A percentile compares a stretch with the other conserved stretches of the same genome.
phyloP scores from a whole-genome alignment of 139 green algal species.

The Micractinium conductrix region DNA sequence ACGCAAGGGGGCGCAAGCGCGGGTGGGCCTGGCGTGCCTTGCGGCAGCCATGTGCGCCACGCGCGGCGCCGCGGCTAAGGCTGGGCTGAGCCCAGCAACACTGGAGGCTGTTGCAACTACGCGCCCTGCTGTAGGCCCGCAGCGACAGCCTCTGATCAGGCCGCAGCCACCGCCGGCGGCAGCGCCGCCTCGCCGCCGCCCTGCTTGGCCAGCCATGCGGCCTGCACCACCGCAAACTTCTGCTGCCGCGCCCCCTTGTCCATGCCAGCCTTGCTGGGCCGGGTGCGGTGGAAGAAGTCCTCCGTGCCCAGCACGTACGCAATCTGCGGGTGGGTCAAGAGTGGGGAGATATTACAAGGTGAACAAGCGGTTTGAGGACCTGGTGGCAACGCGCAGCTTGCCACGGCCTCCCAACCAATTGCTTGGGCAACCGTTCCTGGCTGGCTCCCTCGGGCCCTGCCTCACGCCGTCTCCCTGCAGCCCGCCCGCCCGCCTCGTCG shows the following conservation, averaged over 20 bases:
- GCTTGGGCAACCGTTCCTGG: too few relatives aligned
- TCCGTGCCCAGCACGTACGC: constrained; percentile 97
- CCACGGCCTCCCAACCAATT: neutral
- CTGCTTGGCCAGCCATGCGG: neutral
- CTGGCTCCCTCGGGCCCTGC: neutral
- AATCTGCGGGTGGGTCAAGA: constrained; percentile 52
- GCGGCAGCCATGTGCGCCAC: too few relatives aligned
- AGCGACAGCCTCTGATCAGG: neutral
- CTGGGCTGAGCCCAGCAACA: too few relatives aligned
- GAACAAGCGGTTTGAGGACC: neutral
- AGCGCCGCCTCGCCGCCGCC: neutral
- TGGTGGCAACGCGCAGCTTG: neutral
- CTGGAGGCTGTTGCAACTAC: neutral
- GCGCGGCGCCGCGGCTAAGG: too few relatives aligned
- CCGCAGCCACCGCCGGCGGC: neutral
- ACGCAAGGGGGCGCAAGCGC: too few relatives aligned
- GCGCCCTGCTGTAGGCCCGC: neutral
- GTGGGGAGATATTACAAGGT: too few relatives aligned
- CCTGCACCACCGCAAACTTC: constrained; percentile 7
- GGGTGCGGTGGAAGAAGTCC: constrained; percentile 78
- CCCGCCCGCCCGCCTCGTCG: neutral
- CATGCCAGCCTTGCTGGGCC: neutral
- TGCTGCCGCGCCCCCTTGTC: neutral
- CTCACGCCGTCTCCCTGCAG: too few relatives aligned
- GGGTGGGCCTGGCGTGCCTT: too few relatives aligned